Base-by-base conservation (phyloP, 2,329 filamentous ascomycete genomes). In the Elsinoe fawcettii region DNA sequence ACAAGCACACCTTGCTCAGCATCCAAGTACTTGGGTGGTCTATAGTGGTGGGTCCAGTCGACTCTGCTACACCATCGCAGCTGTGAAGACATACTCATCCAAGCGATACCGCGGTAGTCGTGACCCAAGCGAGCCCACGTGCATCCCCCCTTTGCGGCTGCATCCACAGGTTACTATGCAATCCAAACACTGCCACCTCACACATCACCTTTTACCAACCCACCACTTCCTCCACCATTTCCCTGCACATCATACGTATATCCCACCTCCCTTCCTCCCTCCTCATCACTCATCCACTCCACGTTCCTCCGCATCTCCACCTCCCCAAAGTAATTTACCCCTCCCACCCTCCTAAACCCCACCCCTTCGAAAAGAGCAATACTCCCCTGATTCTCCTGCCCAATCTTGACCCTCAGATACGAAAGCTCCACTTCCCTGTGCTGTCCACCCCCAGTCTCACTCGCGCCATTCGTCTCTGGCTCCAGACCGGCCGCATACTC, bases 241-340 rank as follows among this genome's bases (percentile, higher is more conserved):
- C 27, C 27, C 27, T 30, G 27, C 27, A 5, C 27, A 32, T 9
- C 20, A 46, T 23, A 46, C 20, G 8, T 6, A 46, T 46, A 46
- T 3, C 11, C 41, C 41, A 46, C 41, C 41, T 46, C 46, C 27
- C 32, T 34, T 5, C 36, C 54, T 18, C 14, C 27, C 23, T 49
- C 54, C 7, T 27, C n/a, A 37, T 56, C 54, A 2, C 54, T 23
- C 22, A 43, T 30, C 12, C 53, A 54, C 23, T 37, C 51, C 3
- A 63, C 37, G 14, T 54, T 16, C 66, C 69, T 70, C 56, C 78
- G 68, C 63, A 87, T 65, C 69, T 88, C 85, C 60, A 84, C 72
- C 69, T 88, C 85, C 0, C 83, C 83, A 74, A 88, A 88, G 69
- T 82, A 86, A 69, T 84, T 87, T 23, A 79, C 73, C 22, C 73